Evolutionary conservation across 495 filamentous ascomycete species (phyloP), one percentile per base, ranked within the genome.

Genomic region (Lasiosphaeria ovina): DNA sequence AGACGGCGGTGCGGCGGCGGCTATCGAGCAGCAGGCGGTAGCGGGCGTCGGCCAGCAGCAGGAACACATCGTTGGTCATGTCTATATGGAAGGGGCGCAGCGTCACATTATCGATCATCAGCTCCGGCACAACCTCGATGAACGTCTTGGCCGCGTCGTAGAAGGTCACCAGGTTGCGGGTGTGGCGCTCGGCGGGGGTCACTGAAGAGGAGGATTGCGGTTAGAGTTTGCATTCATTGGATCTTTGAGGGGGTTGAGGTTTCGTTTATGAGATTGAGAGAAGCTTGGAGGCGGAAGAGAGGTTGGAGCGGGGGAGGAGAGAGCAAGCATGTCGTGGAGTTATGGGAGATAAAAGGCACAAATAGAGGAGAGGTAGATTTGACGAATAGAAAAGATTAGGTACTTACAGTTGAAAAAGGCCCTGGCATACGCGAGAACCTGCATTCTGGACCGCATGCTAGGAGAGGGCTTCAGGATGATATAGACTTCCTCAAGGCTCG

Each of bases 401-500:
- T 1, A 35, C 17, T 4, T 53, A 53, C 32, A 33, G 16, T 35
- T 44, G n/a, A 36, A 60, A 35, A 56, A 57, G 16, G 54, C 55
- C 31, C 55, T 54, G 51, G 16, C 7, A 9, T 62, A 56, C 3
- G 3, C 3, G 3, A 32, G 16, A 3, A 42, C 2, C 0, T 31
- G 4, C 14, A 8, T 17, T n/a, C 35, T 44, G 3, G 54, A 17
- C 6, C 6, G 3, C 3, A 35, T 50, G 40, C 1, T 33, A 6
- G 24, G 32, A 16, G 8, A 1, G 1, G 35, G 45, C 4, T 60
- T 51, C 3, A 62, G 24, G 10, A 71, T 49, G 55, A 72, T 48
- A 48, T 65, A 73, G 33, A 74, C 56, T 11, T 42, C 38, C 45
- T 69, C 55, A 0, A 73, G 47, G 35, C 64, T 44, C 0, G 56